phyloP scores from a whole-genome alignment of 2,329 filamentous ascomycete genomes.

The Aureobasidium vineae region DNA sequence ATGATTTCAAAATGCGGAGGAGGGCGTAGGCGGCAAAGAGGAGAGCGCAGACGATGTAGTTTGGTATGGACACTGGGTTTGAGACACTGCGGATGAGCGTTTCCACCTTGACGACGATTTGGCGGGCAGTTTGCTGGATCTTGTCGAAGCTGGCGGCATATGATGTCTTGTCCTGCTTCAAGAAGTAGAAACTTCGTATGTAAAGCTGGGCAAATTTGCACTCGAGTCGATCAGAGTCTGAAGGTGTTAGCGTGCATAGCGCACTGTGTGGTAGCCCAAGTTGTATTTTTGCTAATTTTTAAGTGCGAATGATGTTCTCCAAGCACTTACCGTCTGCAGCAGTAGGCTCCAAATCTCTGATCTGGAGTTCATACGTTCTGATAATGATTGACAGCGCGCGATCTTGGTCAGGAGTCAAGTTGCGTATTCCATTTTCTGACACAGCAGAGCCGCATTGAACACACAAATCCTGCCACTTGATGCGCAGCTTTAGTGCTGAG shows the following conservation, averaged over 20 bases:
- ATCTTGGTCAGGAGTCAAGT: slow-evolving; percentile 7
- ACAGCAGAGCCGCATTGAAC: slow-evolving; percentile 7
- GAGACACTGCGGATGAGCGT: background rate
- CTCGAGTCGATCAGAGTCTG: slow-evolving; percentile 9
- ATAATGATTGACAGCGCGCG: slow-evolving; percentile 11
- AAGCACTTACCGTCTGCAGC: background rate
- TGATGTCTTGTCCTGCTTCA: slow-evolving; percentile 6
- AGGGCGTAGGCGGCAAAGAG: slow-evolving; percentile 7
- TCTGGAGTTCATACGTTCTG: background rate
- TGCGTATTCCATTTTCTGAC: slow-evolving; percentile 15
- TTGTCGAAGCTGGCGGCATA: background rate
- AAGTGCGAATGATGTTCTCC: too few relatives aligned
- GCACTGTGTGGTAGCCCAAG: background rate
- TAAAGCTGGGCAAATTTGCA: background rate
- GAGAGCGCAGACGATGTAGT: background rate
- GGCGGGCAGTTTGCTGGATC: background rate
- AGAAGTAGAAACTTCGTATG: slow-evolving; percentile 14
- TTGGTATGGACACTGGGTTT: background rate
- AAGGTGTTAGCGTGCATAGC: background rate
- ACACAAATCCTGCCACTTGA: slow-evolving; percentile 15
- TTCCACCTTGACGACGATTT: background rate
- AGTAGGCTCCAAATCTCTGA: background rate
- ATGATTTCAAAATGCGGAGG: background rate
- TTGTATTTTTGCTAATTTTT: background rate
- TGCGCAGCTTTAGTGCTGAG: background rate